Evolutionary conservation across 2,329 filamentous ascomycete species (phyloP).

Genomic region (Chrysoporthe puriensis): DNA sequence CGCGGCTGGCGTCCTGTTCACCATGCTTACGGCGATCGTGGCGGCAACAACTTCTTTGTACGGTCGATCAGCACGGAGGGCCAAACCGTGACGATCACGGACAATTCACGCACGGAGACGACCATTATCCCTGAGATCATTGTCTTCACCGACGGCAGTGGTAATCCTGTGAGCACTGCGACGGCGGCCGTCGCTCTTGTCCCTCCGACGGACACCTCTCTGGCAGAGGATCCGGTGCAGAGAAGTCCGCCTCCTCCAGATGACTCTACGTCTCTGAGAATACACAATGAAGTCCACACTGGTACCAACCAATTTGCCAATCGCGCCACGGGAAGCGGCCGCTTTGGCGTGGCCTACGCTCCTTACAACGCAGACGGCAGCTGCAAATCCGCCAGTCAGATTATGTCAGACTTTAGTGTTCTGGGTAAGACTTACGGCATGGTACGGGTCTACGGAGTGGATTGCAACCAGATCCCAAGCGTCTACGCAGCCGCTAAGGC

Average conservation of each 20-base stretch:
- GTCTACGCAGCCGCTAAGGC: slow-evolving; percentile 65
- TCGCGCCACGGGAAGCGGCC: slow-evolving; percentile 28
- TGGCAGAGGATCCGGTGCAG: slow-evolving; percentile 8
- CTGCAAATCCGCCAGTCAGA: slow-evolving; percentile 69
- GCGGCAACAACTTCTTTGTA: slow-evolving; percentile 8
- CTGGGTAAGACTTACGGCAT: slow-evolving; percentile 59
- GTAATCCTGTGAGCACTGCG: slow-evolving; percentile 52
- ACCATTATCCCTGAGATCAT: slow-evolving; percentile 53
- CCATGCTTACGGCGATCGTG: slow-evolving; percentile 10
- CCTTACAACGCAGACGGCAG: slow-evolving; percentile 54
- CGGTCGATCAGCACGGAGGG: slow-evolving; percentile 14
- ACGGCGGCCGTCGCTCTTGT: slow-evolving; percentile 42
- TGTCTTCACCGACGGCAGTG: slow-evolving; percentile 63
- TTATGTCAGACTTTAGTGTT: slow-evolving; percentile 66
- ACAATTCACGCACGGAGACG: slow-evolving; percentile 42
- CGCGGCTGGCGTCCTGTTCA: slow-evolving; percentile 22
- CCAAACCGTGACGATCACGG: slow-evolving; percentile 40
- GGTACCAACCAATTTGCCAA: neutral
- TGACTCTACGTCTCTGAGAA: neutral
- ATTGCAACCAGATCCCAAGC: slow-evolving; percentile 72
- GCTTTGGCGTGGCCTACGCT: slow-evolving; percentile 52
- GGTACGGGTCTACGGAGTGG: slow-evolving; percentile 78
- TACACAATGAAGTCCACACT: neutral
- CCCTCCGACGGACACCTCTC: slow-evolving; percentile 29
- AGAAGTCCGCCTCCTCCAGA: neutral